These are phyloP conservation scores for Colletotrichum sojae DNA, from an alignment of 2,329 filamentous ascomycete species.

Conservation along the genomic window DNA sequence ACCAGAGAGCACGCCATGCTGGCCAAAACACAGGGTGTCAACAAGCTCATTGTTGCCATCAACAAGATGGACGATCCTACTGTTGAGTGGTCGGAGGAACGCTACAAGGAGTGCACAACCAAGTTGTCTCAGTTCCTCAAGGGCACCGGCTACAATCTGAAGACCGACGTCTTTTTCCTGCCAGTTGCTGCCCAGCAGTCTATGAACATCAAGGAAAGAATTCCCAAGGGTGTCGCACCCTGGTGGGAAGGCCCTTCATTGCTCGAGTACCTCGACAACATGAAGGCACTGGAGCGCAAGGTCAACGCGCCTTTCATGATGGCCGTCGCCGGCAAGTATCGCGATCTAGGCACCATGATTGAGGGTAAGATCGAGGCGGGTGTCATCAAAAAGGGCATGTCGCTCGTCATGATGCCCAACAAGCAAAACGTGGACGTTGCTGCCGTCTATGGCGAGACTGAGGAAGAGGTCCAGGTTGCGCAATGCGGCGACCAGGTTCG, in stretches of 20 bases:
- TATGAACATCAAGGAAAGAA: conserved; percentile 88
- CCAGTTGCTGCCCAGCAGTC: conserved; percentile 93
- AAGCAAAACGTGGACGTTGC: conserved; percentile 84
- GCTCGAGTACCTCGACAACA: conserved; percentile 94
- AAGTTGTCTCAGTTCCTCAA: conserved; percentile 93
- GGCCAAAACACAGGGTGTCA: conserved; percentile 97
- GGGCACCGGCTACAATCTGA: conserved; percentile 92
- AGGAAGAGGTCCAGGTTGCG: conserved; percentile 87
- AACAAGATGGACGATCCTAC: conserved; percentile 99
- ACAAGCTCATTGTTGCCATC: conserved; percentile 93
- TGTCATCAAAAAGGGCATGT: conserved; percentile 90
- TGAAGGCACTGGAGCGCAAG: conserved; percentile 95
- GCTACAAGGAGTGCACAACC: conserved; percentile 92
- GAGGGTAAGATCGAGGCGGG: conserved; percentile 98
- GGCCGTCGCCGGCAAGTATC: conserved; percentile 95
- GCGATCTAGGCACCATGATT: conserved; percentile 96
- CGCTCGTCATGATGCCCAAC: conserved; percentile 95
- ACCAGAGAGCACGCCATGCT: conserved; percentile 98
- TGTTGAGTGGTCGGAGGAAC: conserved; percentile 93
- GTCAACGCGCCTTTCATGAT: conserved; percentile 99
- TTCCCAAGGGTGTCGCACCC: conserved; percentile 80
- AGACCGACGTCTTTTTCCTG: conserved; percentile 95
- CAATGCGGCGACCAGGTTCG: conserved; percentile 97
- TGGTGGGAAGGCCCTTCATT: conserved; percentile 94
- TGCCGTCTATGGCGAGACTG: conserved; percentile 93